phyloP scores from a whole-genome alignment of 805 yeast genomes.

The Kazachstania psychrophila region DNA sequence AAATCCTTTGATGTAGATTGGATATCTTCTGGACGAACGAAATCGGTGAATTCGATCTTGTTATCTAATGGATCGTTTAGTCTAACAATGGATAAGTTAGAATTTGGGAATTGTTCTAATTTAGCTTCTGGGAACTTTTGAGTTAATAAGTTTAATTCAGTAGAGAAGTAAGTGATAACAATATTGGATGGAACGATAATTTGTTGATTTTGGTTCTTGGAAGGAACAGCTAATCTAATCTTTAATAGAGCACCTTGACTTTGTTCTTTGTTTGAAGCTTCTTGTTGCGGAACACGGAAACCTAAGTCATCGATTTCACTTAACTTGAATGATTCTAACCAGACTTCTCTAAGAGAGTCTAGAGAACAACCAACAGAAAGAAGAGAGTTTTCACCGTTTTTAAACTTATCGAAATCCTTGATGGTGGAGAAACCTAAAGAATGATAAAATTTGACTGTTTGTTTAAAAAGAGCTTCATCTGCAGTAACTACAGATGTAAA shows the following conservation, averaged over 20 bases:
- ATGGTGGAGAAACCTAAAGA: slow-evolving; percentile 51
- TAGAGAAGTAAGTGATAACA: slow-evolving; percentile 34
- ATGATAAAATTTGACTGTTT: slow-evolving; percentile 48
- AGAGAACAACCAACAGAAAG: slow-evolving; percentile 47
- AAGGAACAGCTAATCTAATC: slow-evolving; percentile 35
- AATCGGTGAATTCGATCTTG: slow-evolving; percentile 45
- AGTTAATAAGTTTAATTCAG: slow-evolving; percentile 29
- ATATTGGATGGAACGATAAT: slow-evolving; percentile 9
- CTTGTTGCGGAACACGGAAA: slow-evolving; percentile 46
- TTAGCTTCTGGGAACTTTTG: slow-evolving; percentile 15
- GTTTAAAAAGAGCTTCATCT: slow-evolving; percentile 37
- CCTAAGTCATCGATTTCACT: slow-evolving; percentile 52
- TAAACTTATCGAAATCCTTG: slow-evolving; percentile 49
- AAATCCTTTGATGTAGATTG: slow-evolving; percentile 20
- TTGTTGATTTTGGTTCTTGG: slow-evolving; percentile 14
- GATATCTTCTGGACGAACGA: slow-evolving; percentile 32
- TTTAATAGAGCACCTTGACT: slow-evolving; percentile 41
- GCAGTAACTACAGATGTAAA: slow-evolving; percentile 55
- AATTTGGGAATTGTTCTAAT: slow-evolving; percentile 16
- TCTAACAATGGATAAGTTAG: slow-evolving; percentile 15
- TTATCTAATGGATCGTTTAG: slow-evolving; percentile 58
- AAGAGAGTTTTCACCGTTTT: slow-evolving; percentile 23
- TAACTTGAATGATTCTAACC: slow-evolving; percentile 64
- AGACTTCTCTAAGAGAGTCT: slow-evolving; percentile 59
- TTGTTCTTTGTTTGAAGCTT: slow-evolving; percentile 31